Conservation (phyloP, 2,329 filamentous ascomycete species). For the Saccharata proteae region DNA sequence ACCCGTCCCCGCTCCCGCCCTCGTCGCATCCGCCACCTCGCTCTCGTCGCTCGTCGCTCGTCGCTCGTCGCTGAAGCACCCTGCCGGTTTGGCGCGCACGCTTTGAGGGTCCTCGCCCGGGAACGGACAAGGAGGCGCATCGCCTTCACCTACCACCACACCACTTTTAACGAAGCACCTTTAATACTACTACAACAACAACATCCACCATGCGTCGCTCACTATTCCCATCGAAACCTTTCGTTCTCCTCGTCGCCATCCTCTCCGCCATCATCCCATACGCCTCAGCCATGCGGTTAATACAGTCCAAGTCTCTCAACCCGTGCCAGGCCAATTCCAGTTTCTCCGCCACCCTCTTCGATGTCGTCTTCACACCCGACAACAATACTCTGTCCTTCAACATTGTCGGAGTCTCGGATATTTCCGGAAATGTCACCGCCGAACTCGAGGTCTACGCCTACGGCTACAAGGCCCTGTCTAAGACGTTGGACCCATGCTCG, state of each 20-base stretch:
- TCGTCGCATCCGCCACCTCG: too few species aligned
- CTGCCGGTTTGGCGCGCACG: conserved; percentile 5
- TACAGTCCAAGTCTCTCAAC: conserved; percentile 74
- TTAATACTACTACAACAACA: not conserved
- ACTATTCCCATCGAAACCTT: not conserved
- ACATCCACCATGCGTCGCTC: conserved; percentile 5
- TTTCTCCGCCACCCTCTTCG: conserved; percentile 83
- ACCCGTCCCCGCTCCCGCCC: too few species aligned
- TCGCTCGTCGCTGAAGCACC: not conserved
- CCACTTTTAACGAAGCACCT: not conserved
- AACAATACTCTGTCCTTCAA: conserved; percentile 64
- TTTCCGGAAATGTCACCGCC: conserved; percentile 71
- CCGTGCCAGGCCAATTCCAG: conserved; percentile 73
- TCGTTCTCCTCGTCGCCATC: conserved; percentile 5
- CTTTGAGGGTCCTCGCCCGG: conserved; percentile 7
- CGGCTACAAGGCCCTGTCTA: conserved; percentile 59
- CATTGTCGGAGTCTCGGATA: conserved; percentile 70
- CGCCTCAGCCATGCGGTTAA: conserved; percentile 44
- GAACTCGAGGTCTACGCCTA: conserved; percentile 70
- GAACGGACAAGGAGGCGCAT: conserved; percentile 7
- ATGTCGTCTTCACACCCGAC: conserved; percentile 64
- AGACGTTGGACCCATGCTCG: conserved; percentile 64
- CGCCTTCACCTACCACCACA: conserved; percentile 2
- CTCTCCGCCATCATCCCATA: conserved; percentile 7
- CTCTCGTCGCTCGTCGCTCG: too few species aligned